These are phyloP conservation scores for Camellia japonica DNA, from an alignment of 148 eudicot species.

Conservation along the genomic window DNA sequence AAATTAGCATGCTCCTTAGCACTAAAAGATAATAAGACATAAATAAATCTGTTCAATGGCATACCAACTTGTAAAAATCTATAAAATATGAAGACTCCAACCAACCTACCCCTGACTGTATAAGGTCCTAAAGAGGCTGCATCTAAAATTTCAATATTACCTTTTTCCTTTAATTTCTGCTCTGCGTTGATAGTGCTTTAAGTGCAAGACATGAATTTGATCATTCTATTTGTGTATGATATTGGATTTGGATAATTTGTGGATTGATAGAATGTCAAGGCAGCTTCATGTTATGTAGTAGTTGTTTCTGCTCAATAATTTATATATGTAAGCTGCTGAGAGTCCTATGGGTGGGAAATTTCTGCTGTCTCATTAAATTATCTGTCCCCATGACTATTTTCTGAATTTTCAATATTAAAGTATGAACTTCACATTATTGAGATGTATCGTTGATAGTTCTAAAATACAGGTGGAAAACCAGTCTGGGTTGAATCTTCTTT, in stretches of 20 bases:
- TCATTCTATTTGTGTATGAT: not conserved
- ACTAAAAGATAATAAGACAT: too few species aligned
- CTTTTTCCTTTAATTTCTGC: not conserved
- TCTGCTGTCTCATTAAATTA: not conserved
- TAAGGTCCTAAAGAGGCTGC: not conserved
- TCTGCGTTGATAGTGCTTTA: not conserved
- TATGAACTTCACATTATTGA: not conserved
- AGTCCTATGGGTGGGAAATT: not conserved
- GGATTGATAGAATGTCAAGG: not conserved
- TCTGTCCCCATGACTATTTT: not conserved
- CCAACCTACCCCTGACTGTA: not conserved
- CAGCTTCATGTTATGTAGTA: not conserved
- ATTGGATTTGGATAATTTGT: not conserved
- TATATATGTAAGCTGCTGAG: not conserved
- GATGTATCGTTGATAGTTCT: not conserved
- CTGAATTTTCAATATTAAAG: not conserved
- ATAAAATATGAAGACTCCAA: not conserved
- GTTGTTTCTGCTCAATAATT: not conserved
- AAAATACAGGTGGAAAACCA: constrained; percentile 76
- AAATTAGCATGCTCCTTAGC: too few species aligned
- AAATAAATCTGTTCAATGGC: too few species aligned
- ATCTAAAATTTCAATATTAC: not conserved
- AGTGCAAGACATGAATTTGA: not conserved
- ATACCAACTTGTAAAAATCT: not conserved
- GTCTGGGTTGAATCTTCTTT: constrained; percentile 57